Conservation (phyloP, 768 basidiomycete species). For the Suillus subluteus region DNA sequence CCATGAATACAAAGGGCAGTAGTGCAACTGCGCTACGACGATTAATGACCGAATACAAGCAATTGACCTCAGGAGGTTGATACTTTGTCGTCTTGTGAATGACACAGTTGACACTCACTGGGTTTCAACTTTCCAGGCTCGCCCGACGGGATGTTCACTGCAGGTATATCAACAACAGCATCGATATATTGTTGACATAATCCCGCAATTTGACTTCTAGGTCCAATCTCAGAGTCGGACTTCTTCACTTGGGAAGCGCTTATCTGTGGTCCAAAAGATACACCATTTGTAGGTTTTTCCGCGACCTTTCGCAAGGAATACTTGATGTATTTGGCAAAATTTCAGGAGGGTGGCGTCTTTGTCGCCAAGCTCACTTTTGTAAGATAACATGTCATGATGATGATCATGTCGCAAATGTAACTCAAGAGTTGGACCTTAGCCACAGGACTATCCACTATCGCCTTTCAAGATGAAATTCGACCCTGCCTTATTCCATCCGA, state of each 20-base stretch:
- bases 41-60: constrained; percentile 93
- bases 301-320: constrained; percentile 7
- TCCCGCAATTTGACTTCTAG: constrained; percentile 39
- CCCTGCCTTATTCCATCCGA: constrained; percentile 96
- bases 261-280: constrained; percentile 92
- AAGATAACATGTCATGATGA: constrained; percentile 39
- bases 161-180: constrained; percentile 47
- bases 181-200: constrained; percentile 9
- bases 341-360: constrained; percentile 93
- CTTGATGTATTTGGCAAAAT: neutral
- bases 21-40: constrained; percentile 79
- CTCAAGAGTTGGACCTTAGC: constrained; percentile 46
- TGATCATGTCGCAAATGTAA: constrained; percentile 14
- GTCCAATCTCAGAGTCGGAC: constrained; percentile 88
- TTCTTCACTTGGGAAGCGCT: constrained; percentile 97
- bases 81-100: constrained; percentile 6
- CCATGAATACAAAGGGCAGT: constrained; percentile 56
- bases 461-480: constrained; percentile 99
- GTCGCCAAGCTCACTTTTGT: constrained; percentile 92
- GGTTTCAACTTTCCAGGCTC: constrained; percentile 51
- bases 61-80: constrained; percentile 77
- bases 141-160: constrained; percentile 96
- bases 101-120: constrained; percentile 2
- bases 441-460: constrained; percentile 92
- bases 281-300: constrained; percentile 75